phyloP scores from a whole-genome alignment of 1,139 yeast species.

The Kurtzmaniella quercitrusa region DNA sequence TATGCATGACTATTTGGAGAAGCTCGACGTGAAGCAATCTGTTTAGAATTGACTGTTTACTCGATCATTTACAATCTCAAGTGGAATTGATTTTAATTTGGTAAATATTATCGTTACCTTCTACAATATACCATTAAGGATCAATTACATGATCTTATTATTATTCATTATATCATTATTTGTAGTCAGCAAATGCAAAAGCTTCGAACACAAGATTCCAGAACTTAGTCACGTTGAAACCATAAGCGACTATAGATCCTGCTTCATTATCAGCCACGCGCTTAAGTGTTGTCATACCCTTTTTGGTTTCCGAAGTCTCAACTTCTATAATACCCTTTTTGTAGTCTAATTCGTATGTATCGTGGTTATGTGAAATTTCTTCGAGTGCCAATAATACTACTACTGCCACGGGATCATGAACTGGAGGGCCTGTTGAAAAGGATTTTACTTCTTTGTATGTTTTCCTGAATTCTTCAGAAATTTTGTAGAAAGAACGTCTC shows the following conservation, averaged over 20 bases:
- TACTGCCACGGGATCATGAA: constrained; percentile 79
- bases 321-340: constrained; percentile 24
- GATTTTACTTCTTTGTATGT: constrained; percentile 44
- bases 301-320: constrained; percentile 23
- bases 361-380: constrained; percentile 21
- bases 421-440: constrained; percentile 61
- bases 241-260: constrained; percentile 34
- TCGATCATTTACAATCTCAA: no score
- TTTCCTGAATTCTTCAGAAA: constrained; percentile 52
- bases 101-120: no score
- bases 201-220: constrained; percentile 50
- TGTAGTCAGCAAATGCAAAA: constrained; percentile 24
- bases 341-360: constrained; percentile 21
- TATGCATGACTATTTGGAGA: constrained; percentile 8
- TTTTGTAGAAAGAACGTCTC: constrained; percentile 52
- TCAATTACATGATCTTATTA: no score
- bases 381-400: constrained; percentile 48
- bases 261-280: constrained; percentile 23
- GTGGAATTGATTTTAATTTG: no score
- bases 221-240: constrained; percentile 43
- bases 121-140: no score
- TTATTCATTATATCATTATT: not conserved
- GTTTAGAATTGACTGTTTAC: no score
- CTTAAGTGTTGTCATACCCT: constrained; percentile 31
- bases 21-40: not conserved